Evolutionary conservation across 116 monocot species (phyloP), one percentile per base, ranked within the genome.

Genomic region (Papilionanthe hybrid): DNA sequence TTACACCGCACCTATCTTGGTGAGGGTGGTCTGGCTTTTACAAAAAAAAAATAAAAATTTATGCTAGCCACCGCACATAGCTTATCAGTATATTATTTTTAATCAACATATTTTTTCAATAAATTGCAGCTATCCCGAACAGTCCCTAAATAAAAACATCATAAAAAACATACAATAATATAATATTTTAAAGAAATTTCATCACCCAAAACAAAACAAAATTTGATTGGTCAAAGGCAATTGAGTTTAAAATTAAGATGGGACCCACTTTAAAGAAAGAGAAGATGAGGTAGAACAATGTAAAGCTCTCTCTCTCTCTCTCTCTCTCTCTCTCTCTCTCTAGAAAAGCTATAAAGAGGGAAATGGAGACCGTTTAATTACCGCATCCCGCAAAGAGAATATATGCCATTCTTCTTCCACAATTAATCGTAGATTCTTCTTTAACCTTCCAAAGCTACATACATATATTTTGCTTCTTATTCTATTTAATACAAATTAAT

Each of bases 351-450:
- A 69, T 30, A 69, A 69, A 69, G 69, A 69, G 17, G 37, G 69
- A 69, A 69, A 69, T 69, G 2, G 23, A 23, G 60, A 18, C 32
- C 69, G 5, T 69, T 69, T 30, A 68, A 60, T 60, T 68, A 68
- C 68, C 68, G 30, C 27, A 56, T 56, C 10, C 10, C 6, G 30
- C 68, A 69, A 22, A 68, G 11, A 37, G 69, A 69, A 69, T 69
- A 69, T 69, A 69, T 69, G 69, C 69, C 17, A 69, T 69, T 37
- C 69, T 69, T 69, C 69, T 69, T 32, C 69, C 69, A 69, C 69
- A 69, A 69, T 69, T 69, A 69, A 69, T 32, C 32, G 4, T 17
- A 69, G 69, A 29, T 30, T 69, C 69, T 69, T 69, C 69, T 69
- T 37, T 65, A 65, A 65, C 65, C 65, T 65, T 65, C 65, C 27